Evolutionary conservation across 257 asterid species (phyloP).

Genomic region (Primulina tabacum): DNA sequence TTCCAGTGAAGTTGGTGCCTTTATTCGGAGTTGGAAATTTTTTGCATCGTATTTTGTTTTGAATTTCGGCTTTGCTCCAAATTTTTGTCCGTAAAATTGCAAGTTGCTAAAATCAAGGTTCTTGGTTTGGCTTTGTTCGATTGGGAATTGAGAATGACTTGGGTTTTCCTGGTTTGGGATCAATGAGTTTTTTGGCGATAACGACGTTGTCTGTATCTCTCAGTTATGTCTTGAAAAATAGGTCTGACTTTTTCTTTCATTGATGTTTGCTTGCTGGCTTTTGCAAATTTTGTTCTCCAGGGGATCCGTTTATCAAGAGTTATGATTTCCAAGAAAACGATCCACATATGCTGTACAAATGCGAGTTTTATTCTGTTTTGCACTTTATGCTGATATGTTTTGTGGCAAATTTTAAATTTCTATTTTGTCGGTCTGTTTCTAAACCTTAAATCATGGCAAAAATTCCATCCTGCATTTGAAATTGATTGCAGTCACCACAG

Average conservation of each 20-base stretch:
- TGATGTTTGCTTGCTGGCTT: neutral
- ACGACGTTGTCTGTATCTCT: slow-evolving; percentile 14
- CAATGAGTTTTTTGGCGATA: slow-evolving; percentile 25
- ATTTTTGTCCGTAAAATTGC: slow-evolving; percentile 6
- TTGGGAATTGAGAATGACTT: slow-evolving; percentile 24
- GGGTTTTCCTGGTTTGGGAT: slow-evolving; percentile 19
- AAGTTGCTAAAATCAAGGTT: slow-evolving; percentile 20
- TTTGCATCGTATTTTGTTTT: slow-evolving; percentile 22
- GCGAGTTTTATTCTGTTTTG: neutral
- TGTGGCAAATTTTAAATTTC: slow-evolving; percentile 6
- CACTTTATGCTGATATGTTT: slow-evolving; percentile 2
- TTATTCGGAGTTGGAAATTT: slow-evolving; percentile 3
- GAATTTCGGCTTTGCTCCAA: slow-evolving; percentile 25
- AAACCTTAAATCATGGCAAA: neutral
- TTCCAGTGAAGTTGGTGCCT: slow-evolving; percentile 20
- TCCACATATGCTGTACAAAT: too few species aligned
- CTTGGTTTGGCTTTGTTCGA: slow-evolving; percentile 25
- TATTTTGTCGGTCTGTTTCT: neutral
- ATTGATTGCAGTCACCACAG: slow-evolving; percentile 8
- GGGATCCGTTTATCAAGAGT: neutral
- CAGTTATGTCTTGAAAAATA: neutral
- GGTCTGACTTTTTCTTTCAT: neutral
- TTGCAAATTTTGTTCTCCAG: neutral
- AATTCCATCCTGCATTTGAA: neutral
- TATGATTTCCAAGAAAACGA: neutral